Evolutionary conservation across 768 basidiomycete genomes (phyloP), one percentile per base, ranked within the genome.

Genomic region (Lactifluus hygrophoroides): DNA sequence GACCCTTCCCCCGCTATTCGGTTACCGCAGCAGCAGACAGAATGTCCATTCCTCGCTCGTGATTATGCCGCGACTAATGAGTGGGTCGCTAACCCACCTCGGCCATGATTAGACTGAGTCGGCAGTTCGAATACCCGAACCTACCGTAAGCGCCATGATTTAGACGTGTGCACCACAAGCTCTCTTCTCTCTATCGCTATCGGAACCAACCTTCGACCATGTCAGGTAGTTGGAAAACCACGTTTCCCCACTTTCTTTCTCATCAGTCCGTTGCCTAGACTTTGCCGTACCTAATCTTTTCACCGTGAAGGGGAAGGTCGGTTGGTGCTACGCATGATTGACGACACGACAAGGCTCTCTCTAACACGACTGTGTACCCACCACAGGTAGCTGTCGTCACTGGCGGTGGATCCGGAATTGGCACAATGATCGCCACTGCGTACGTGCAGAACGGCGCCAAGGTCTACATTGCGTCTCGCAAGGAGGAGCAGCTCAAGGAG

Each of bases 401-500:
- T 1, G 91, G 91, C 2, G 91, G 91, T 21, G 83, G 87, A 48
- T 85, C 86, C 40, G 91, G 91, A 1, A 81, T 94, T 45, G 91
- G 91, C 8, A 84, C 81, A 66, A 86, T 90, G 80, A 91, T 94
- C 65, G 90, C 92, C 23, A 74, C 82, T 0, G 85, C 88, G 1
- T 85, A 90, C 64, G 88, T 86, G 1, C 81, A 85, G 71, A 93
- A 94, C 66, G 92, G 92, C 13, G 89, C 86, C 34, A 86, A 83
- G 65, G 92, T 95, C 42, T 93, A 94, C 73, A 92, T 94, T 64
- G 90, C 92, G 14, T 85, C 89, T 11, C 77, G 92, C 55, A 93
- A 91, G 68, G 88, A 90, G 73, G 69, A 75, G 19, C 85, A 86
- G 65, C 76, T 94, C 57, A 82, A 86, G 72, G 80, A 87, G 77